Base-by-base conservation (phyloP, 176 grass and related monocot species). In the Juncus effusus region DNA sequence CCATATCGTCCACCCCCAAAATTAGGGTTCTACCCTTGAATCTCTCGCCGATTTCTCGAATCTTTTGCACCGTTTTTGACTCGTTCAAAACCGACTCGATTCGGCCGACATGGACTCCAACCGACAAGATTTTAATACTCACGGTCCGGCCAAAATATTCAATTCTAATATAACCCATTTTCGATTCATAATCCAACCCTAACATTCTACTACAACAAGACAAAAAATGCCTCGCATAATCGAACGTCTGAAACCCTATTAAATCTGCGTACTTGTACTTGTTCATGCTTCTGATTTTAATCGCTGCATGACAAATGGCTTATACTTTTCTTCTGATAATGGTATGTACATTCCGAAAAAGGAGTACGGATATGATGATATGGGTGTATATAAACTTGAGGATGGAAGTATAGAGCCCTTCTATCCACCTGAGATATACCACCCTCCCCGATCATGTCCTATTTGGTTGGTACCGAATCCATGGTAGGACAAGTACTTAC, bases 221-320 rank as follows among this genome's bases (percentile, higher is more conserved):
- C 52, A 96, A 73, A 73, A 96, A 96, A 73, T 96, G 85, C 10
- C 87, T 81, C 14, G 92, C 87, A 81, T 96, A 96, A 64, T 96
- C 92, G 78, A 85, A 91, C 70, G 87, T 96, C 73, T 96, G 92
- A 66, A 96, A 96, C 59, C 92, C 87, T 79, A 96, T 96, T 49
- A 96, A 77, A 87, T 96, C 92, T 36, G 87, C 82, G 76, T 96
- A n/a, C n/a, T n/a, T n/a, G n/a, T n/a, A n/a, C n/a, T n/a, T n/a
- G n/a, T n/a, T n/a, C n/a, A n/a, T n/a, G n/a, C n/a, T n/a, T n/a
- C n/a, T n/a, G n/a, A n/a, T n/a, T n/a, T n/a, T n/a, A n/a, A n/a
- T n/a, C n/a, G n/a, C n/a, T n/a, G n/a, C n/a, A n/a, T n/a, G n/a
- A n/a, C n/a, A n/a, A n/a, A n/a, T n/a, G n/a, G n/a, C n/a, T n/a